These are phyloP conservation scores for Cercophora newfieldiana DNA, from an alignment of 495 filamentous ascomycete species.

Conservation along the genomic window DNA sequence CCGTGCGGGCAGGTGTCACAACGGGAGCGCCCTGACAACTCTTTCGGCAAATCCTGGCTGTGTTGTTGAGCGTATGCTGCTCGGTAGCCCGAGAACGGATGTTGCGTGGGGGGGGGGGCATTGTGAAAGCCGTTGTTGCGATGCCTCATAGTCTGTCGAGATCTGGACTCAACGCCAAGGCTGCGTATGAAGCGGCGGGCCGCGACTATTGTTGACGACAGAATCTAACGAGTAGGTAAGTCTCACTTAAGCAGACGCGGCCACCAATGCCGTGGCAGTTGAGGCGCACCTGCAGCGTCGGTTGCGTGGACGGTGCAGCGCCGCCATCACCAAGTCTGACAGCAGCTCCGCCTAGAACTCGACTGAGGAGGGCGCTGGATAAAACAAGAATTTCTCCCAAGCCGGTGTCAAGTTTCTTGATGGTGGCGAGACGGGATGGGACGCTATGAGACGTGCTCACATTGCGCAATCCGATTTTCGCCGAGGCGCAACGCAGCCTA, in stretches of 20 bases:
- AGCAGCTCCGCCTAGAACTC: neutral
- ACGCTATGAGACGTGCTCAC: neutral
- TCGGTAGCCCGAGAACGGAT: conserved; percentile 1
- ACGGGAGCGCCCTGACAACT: neutral
- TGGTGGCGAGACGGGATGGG: neutral
- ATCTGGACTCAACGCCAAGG: conserved; percentile 12
- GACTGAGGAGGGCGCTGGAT: neutral
- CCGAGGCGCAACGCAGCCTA: neutral
- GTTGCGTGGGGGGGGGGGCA: conserved; percentile 12
- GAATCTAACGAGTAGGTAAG: neutral
- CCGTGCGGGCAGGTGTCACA: neutral
- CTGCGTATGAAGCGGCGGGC: neutral
- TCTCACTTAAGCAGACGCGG: neutral
- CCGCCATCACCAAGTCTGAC: neutral
- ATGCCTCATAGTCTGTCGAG: neutral
- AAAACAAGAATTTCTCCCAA: neutral
- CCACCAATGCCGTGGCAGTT: neutral
- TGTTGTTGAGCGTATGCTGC: neutral
- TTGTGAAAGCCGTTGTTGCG: neutral
- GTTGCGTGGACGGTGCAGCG: neutral
- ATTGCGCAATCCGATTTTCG: conserved; percentile 11
- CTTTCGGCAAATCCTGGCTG: neutral
- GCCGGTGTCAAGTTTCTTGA: conserved; percentile 5
- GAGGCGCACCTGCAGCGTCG: neutral
- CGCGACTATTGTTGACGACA: neutral